phyloP scores from a whole-genome alignment of 208 protist genomes.

The Trypanosoma mega region DNA sequence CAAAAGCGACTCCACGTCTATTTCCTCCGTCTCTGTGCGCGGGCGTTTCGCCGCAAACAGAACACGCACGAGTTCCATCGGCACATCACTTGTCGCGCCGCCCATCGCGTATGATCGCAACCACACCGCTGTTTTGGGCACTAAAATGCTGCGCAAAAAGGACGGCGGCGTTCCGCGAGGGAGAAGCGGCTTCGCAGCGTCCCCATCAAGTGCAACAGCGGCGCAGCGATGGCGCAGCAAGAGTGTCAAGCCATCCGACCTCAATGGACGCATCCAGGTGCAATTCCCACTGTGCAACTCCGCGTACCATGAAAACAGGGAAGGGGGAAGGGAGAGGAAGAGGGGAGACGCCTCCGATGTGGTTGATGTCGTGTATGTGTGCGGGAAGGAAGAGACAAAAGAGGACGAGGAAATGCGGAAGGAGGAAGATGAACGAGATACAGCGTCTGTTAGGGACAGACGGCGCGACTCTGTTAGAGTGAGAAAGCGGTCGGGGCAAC shows the following conservation, averaged over 20 bases:
- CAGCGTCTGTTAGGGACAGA: background rate
- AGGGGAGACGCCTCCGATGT: too few species aligned
- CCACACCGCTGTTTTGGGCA: constrained; percentile 6
- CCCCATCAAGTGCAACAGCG: constrained; percentile 17
- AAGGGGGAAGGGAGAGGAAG: too few species aligned
- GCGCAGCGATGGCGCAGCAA: constrained; percentile 55
- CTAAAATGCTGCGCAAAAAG: constrained; percentile 12
- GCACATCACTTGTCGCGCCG: constrained; percentile 1
- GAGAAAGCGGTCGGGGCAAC: constrained; percentile 2
- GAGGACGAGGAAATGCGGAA: too few species aligned
- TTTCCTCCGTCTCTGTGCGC: background rate
- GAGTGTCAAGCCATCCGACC: constrained; percentile 33
- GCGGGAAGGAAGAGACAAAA: too few species aligned
- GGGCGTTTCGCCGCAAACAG: constrained; percentile 19
- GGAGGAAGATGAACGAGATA: too few species aligned
- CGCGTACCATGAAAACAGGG: too few species aligned
- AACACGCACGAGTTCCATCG: constrained; percentile 8
- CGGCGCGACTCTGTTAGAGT: background rate
- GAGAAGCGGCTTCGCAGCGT: constrained; percentile 30
- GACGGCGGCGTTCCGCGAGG: constrained; percentile 51
- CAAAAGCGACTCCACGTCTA: too few species aligned
- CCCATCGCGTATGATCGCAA: background rate
- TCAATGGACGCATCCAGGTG: too few species aligned
- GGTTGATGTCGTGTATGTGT: too few species aligned
- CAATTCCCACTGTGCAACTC: too few species aligned